phyloP scores from a whole-genome alignment of 1,284 basidiomycete genomes.

The Acaromyces ingoldii region DNA sequence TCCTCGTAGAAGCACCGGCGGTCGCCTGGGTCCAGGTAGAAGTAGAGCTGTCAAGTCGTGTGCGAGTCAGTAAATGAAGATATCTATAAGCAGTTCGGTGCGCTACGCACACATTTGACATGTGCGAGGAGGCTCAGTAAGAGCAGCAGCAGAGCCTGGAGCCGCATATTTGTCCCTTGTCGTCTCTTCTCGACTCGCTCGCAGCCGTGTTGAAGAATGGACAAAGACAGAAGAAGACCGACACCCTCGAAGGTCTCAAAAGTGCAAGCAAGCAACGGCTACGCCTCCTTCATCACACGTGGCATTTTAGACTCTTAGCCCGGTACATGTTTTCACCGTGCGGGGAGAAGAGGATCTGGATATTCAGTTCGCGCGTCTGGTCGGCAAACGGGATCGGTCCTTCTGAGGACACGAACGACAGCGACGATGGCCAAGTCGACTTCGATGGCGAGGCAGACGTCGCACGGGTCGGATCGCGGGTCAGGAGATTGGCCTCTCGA shows the following conservation, averaged over 20 bases:
- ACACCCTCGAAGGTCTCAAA: no score
- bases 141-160: background rate
- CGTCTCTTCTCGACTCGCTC: background rate
- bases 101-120: background rate
- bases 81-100: background rate
- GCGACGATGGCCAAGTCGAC: background rate
- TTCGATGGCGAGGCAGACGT: background rate
- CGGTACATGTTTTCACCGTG: no score
- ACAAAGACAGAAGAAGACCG: no score
- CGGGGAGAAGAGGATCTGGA: background rate
- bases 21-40: conserved; percentile 53
- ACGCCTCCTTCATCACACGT: no score
- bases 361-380: background rate
- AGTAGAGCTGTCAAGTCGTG: conserved; percentile 46
- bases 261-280: no score
- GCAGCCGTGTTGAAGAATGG: no score
- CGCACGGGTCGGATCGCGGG: background rate
- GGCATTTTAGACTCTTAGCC: no score
- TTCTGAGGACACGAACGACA: background rate
- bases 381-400: background rate
- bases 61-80: background rate
- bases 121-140: background rate
- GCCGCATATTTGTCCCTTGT: background rate
- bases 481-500: no score
- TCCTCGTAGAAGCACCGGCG: conserved; percentile 86